A percentile compares a stretch with the other conserved stretches of the same genome.
phyloP scores from a whole-genome alignment of 192 early-diverging fungal genomes.

The Backusella australiensis region DNA sequence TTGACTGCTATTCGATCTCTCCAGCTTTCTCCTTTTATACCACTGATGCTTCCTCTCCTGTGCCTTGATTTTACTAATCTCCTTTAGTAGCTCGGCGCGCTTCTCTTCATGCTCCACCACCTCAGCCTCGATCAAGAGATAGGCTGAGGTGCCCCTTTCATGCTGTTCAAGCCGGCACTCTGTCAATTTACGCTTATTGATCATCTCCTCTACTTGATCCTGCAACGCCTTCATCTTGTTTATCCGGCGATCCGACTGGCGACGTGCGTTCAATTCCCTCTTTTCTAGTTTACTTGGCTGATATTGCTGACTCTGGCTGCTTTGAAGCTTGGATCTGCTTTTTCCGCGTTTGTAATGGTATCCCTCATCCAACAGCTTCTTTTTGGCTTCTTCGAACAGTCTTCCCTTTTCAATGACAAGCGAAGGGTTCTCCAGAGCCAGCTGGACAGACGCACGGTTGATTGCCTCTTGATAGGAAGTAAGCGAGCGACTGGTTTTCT shows the following conservation, averaged over 20 bases:
- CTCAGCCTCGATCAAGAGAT: conserved; percentile 9
- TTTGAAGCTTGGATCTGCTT: conserved; percentile 50
- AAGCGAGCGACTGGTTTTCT: conserved; percentile 44
- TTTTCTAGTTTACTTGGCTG: conserved; percentile 20
- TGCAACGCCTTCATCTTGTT: conserved; percentile 34
- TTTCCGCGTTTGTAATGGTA: conserved; percentile 56
- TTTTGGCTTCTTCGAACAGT: conserved; percentile 50
- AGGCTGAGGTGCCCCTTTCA: background rate
- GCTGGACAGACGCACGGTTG: conserved; percentile 44
- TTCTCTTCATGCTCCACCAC: conserved; percentile 34
- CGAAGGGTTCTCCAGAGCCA: conserved; percentile 45
- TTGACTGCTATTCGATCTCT: conserved; percentile 16
- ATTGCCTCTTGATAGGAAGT: conserved; percentile 55
- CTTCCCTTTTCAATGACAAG: conserved; percentile 43
- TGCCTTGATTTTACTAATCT: conserved; percentile 34
- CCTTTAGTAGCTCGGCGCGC: background rate
- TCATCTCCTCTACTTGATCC: conserved; percentile 35
- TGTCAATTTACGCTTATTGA: conserved; percentile 14
- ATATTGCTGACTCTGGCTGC: conserved; percentile 3
- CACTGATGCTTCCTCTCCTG: conserved; percentile 62
- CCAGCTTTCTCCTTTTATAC: conserved; percentile 51
- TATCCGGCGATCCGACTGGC: conserved; percentile 34
- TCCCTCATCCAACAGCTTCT: conserved; percentile 45
- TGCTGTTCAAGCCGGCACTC: background rate
- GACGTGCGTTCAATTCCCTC: conserved; percentile 4